A percentile compares a stretch with the other conserved stretches of the same genome.
phyloP scores from a whole-genome alignment of 2,329 filamentous ascomycete genomes.

The Cryphonectria nitschkei region DNA sequence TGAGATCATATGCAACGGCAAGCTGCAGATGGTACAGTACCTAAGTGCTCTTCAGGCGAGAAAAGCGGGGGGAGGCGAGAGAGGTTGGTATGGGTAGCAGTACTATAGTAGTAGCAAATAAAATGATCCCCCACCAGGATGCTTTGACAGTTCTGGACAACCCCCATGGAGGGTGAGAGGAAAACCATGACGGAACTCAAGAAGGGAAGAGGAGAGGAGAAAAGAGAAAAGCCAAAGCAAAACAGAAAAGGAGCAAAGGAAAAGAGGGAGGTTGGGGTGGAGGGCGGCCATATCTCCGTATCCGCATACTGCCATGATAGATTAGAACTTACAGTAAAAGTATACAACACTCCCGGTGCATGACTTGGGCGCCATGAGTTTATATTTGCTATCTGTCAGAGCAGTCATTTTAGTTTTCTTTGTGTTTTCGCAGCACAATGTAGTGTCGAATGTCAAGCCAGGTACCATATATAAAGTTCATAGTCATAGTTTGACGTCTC shows the following conservation, averaged over 20 bases:
- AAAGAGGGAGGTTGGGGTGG: background rate
- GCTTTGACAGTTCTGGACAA: background rate
- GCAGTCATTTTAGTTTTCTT: background rate
- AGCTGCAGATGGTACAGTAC: conserved; percentile 12
- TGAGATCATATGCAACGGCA: conserved; percentile 17
- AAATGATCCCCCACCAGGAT: background rate
- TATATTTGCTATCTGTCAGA: too few species aligned
- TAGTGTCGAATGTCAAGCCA: background rate
- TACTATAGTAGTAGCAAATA: background rate
- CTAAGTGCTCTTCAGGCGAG: too few species aligned
- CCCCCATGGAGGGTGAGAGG: background rate
- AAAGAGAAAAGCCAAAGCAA: background rate
- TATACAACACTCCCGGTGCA: background rate
- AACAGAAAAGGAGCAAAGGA: background rate
- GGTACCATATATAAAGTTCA: background rate
- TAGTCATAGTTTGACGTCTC: background rate
- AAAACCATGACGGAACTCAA: background rate
- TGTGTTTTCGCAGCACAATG: background rate
- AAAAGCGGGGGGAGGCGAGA: background rate
- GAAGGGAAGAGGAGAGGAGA: too few species aligned
- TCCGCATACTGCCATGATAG: background rate
- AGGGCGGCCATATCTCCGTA: background rate
- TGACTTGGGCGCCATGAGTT: background rate
- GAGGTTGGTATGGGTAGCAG: background rate
- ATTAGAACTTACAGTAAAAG: background rate